These are phyloP conservation scores for Ganoderma lucidum DNA, from an alignment of 1,284 basidiomycete species.

Conservation along the genomic window DNA sequence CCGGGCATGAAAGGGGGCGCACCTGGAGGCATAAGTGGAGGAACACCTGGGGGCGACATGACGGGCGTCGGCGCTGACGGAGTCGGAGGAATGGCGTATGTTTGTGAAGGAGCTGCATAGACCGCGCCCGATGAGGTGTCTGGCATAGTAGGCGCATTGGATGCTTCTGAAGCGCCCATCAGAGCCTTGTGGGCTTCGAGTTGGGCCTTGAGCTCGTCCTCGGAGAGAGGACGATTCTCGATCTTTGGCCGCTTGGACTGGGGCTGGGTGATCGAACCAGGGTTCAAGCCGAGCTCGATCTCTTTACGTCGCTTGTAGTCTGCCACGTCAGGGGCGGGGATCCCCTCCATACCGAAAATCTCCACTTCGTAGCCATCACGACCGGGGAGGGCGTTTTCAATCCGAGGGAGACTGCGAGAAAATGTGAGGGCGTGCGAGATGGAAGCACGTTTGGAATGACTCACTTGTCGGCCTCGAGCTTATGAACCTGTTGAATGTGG, in stretches of 20 bases:
- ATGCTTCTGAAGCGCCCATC: slow-evolving; percentile 73
- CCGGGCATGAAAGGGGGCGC: slow-evolving; percentile 48
- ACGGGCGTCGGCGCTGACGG: slow-evolving; percentile 43
- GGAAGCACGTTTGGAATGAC: slow-evolving; percentile 38
- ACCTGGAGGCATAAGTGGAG: slow-evolving; percentile 47
- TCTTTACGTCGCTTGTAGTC: slow-evolving; percentile 96
- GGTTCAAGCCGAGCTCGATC: slow-evolving; percentile 87
- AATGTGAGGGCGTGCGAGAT: slow-evolving; percentile 7
- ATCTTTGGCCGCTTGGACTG: slow-evolving; percentile 85
- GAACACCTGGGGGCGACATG: slow-evolving; percentile 46
- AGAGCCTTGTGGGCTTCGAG: slow-evolving; percentile 91
- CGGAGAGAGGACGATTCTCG: slow-evolving; percentile 82
- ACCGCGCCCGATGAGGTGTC: slow-evolving; percentile 58
- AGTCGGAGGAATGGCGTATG: slow-evolving; percentile 66
- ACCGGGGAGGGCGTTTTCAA: slow-evolving; percentile 96
- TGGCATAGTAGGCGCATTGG: slow-evolving; percentile 47
- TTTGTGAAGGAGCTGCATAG: slow-evolving; percentile 73
- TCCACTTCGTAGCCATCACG: slow-evolving; percentile 98
- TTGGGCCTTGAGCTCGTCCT: slow-evolving; percentile 87
- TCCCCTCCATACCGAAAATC: slow-evolving; percentile 99
- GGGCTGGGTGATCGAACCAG: slow-evolving; percentile 81
- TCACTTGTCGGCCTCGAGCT: slow-evolving; percentile 95
- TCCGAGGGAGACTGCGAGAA: slow-evolving; percentile 69
- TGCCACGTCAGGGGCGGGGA: slow-evolving; percentile 92
- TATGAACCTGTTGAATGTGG: slow-evolving; percentile 98